Conservation (phyloP, 768 basidiomycete genomes). For the Leccinum incarnatum region DNA sequence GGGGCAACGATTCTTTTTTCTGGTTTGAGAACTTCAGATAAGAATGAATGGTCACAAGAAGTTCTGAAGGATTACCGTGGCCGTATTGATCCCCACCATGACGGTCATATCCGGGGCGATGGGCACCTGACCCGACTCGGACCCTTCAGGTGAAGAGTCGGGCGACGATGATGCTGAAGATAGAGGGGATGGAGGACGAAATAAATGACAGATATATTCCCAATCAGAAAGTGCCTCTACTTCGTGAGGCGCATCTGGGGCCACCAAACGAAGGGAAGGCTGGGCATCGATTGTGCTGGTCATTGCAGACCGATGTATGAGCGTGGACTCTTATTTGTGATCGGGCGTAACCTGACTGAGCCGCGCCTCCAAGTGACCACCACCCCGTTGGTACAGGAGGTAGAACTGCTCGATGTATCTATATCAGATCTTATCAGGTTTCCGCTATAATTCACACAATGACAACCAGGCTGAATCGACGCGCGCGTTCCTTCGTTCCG, state of each 20-base stretch:
- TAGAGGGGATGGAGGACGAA: background rate
- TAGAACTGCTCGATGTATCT: background rate
- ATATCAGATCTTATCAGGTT: slow-evolving; percentile 4
- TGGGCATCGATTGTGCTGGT: background rate
- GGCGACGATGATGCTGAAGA: background rate
- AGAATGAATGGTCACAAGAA: background rate
- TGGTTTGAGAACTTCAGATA: background rate
- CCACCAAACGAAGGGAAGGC: background rate
- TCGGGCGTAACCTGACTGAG: too few relatives aligned
- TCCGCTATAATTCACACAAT: slow-evolving; percentile 12
- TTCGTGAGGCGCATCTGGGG: background rate
- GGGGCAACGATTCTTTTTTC: background rate
- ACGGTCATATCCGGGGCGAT: too few relatives aligned
- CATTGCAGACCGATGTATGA: background rate
- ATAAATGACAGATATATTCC: background rate
- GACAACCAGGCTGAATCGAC: background rate
- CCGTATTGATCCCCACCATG: background rate
- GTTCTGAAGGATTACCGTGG: background rate
- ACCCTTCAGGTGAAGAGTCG: background rate
- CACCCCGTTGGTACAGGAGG: too few relatives aligned
- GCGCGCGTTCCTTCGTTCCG: background rate
- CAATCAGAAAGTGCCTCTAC: background rate
- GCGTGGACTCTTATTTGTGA: too few relatives aligned
- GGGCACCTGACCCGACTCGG: too few relatives aligned
- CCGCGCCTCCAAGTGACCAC: too few relatives aligned